phyloP scores from a whole-genome alignment of 768 basidiomycete genomes.

The Boletus bicolor region DNA sequence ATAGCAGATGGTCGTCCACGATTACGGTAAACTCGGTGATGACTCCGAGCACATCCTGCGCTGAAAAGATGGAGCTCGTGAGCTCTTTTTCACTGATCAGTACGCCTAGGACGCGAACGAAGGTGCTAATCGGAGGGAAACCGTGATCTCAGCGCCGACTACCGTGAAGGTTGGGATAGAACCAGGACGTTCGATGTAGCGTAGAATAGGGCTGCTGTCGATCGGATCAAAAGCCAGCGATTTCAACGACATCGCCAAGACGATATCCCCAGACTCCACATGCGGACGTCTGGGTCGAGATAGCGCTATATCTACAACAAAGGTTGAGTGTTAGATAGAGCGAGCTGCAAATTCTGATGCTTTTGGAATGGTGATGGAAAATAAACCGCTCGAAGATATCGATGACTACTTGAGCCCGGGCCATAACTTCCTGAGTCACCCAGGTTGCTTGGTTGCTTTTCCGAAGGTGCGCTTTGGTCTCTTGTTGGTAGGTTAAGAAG shows the following conservation, averaged over 20 bases:
- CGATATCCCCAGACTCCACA: slow-evolving; percentile 19
- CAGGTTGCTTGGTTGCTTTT: slow-evolving; percentile 5
- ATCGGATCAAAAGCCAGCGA: slow-evolving; percentile 16
- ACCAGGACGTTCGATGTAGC: slow-evolving; percentile 19
- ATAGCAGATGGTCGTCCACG: slow-evolving; percentile 9
- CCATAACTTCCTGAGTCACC: slow-evolving; percentile 19
- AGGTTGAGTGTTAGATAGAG: background rate
- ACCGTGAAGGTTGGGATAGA: background rate
- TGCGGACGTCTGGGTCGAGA: slow-evolving; percentile 12
- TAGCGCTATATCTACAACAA: slow-evolving; percentile 12
- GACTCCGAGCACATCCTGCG: slow-evolving; percentile 8
- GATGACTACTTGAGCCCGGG: slow-evolving; percentile 15
- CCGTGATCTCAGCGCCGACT: background rate
- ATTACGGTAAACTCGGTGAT: slow-evolving; percentile 18
- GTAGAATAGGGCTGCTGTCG: slow-evolving; percentile 20
- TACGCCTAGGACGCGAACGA: background rate
- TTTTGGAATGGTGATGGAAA: slow-evolving; percentile 14
- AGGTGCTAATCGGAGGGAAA: slow-evolving; percentile 1
- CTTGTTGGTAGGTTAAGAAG: background rate
- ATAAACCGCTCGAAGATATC: slow-evolving; percentile 18
- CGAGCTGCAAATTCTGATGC: background rate
- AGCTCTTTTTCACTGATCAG: slow-evolving; percentile 15
- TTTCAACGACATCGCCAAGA: slow-evolving; percentile 20
- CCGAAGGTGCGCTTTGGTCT: slow-evolving; percentile 18
- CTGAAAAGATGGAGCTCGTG: slow-evolving; percentile 9